Evolutionary conservation across 306 rosid species (phyloP).

Genomic region (Casuarina cunninghamiana): DNA sequence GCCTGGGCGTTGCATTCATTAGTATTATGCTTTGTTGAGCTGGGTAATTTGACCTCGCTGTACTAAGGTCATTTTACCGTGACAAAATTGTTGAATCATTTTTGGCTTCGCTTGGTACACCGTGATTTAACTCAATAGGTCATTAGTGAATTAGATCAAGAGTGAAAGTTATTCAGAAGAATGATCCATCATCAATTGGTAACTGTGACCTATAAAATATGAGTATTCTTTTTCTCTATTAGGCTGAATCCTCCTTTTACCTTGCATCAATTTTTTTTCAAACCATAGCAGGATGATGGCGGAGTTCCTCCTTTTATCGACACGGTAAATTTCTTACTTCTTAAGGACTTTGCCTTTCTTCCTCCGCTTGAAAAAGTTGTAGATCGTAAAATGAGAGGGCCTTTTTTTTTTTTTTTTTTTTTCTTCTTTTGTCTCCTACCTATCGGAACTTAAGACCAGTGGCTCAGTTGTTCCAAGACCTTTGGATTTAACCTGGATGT

Average conservation of each 20-base stretch:
- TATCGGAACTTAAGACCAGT: too few species aligned
- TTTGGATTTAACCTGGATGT: background rate
- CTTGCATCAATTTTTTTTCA: background rate
- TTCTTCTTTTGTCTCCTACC: too few species aligned
- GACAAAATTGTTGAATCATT: background rate
- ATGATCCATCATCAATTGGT: background rate
- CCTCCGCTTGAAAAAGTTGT: too few species aligned
- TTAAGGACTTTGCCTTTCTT: background rate
- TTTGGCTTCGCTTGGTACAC: background rate
- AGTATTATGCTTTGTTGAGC: background rate
- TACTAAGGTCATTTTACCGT: background rate
- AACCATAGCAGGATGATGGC: background rate
- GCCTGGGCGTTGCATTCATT: slow-evolving; percentile 19
- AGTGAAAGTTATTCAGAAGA: too few species aligned
- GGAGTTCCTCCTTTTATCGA: background rate
- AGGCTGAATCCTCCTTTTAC: background rate
- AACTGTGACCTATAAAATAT: background rate
- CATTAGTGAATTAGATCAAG: too few species aligned
- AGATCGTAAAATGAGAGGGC: too few species aligned
- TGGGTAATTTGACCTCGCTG: background rate
- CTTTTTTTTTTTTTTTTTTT: too few species aligned
- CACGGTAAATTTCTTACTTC: background rate
- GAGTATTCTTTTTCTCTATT: background rate
- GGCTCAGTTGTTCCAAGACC: background rate
- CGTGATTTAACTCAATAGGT: background rate